Conservation (phyloP, 2,329 filamentous ascomycete genomes). For the Cladosporium phlei region DNA sequence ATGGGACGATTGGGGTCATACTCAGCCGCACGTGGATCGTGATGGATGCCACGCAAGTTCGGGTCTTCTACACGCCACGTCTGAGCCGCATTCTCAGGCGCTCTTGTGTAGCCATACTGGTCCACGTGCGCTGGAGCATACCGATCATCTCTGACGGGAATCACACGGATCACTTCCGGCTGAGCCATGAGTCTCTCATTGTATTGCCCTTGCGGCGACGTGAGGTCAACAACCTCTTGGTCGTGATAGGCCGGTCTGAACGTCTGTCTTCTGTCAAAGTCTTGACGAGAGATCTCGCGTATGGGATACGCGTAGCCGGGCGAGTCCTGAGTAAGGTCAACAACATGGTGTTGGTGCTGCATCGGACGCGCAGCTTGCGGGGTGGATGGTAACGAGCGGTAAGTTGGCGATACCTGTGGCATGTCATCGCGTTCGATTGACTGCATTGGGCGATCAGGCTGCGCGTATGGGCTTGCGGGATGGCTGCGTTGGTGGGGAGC, state of each 20-base stretch:
- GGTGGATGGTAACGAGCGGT: background rate
- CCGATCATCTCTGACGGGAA: background rate
- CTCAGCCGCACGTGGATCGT: background rate
- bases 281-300: too few relatives aligned
- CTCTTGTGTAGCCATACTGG: background rate
- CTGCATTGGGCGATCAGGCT: conserved; percentile 20
- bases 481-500: conserved; percentile 5
- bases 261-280: background rate
- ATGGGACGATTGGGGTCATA: conserved; percentile 4
- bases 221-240: conserved; percentile 6
- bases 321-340: background rate
- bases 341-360: background rate
- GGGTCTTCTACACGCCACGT: background rate
- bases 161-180: conserved; percentile 1
- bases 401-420: background rate
- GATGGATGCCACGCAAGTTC: background rate
- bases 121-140: background rate
- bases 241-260: background rate
- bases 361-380: background rate
- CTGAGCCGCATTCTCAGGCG: background rate
- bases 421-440: conserved; percentile 23
- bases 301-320: background rate
- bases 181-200: background rate
- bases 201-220: background rate
- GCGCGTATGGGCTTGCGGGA: background rate